Conservation (phyloP, 495 filamentous ascomycete species). For the Alectoria sarmentosa region DNA sequence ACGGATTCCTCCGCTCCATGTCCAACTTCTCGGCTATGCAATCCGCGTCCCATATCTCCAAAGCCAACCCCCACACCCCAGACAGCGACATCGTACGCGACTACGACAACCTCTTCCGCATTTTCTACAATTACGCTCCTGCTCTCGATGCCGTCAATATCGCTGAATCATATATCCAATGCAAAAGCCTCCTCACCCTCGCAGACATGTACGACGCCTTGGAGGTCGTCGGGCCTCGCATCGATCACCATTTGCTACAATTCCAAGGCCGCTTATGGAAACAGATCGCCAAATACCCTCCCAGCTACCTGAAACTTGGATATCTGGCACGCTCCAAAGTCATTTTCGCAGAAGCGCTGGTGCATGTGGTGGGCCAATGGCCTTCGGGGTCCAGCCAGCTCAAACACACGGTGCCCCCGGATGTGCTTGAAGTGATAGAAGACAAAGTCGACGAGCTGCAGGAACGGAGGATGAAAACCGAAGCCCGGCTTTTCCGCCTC, state of each 20-base stretch:
- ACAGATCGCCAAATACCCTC: slow-evolving; percentile 90
- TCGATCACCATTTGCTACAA: slow-evolving; percentile 86
- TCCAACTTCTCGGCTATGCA: slow-evolving; percentile 60
- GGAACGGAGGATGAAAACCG: slow-evolving; percentile 57
- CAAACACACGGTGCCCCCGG: slow-evolving; percentile 58
- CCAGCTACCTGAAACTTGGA: slow-evolving; percentile 81
- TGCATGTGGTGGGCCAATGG: slow-evolving; percentile 92
- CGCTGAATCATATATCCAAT: slow-evolving; percentile 83
- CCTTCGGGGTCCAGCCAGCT: slow-evolving; percentile 70
- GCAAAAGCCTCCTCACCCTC: slow-evolving; percentile 74
- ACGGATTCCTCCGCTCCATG: slow-evolving; percentile 80
- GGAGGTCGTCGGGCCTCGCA: slow-evolving; percentile 76
- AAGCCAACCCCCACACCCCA: slow-evolving; percentile 34
- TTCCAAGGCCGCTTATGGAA: slow-evolving; percentile 87
- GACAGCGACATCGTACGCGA: slow-evolving; percentile 70
- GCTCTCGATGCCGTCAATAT: slow-evolving; percentile 76
- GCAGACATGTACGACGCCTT: slow-evolving; percentile 92
- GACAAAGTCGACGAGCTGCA: slow-evolving; percentile 84
- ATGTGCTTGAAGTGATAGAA: slow-evolving; percentile 79
- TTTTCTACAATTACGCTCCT: slow-evolving; percentile 88
- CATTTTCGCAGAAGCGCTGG: slow-evolving; percentile 83
- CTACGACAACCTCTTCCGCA: slow-evolving; percentile 88
- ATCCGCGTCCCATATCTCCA: slow-evolving; percentile 42
- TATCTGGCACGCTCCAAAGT: slow-evolving; percentile 76
- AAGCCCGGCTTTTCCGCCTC: slow-evolving; percentile 72